Percentiles rank a stretch among this genome's conserved stretches.
Evolutionary conservation across 2,329 filamentous ascomycete species (phyloP).

Genomic region (Neurospora sp.): DNA sequence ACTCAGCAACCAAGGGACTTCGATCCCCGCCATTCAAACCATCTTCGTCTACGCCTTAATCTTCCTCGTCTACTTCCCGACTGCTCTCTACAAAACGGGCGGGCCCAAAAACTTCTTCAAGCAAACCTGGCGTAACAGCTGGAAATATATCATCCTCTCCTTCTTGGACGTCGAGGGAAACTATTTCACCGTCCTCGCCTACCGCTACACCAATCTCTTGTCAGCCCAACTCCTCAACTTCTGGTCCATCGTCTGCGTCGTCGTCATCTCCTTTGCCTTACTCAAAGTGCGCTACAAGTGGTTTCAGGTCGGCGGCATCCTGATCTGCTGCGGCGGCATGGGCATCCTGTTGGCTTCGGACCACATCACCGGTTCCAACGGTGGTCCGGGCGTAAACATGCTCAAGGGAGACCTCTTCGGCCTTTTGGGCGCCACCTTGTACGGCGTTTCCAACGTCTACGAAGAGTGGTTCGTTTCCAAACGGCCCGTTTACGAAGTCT

Average conservation of each 20-base stretch:
- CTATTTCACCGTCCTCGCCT: slow-evolving; percentile 94
- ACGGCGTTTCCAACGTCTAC: slow-evolving; percentile 81
- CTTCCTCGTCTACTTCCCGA: slow-evolving; percentile 68
- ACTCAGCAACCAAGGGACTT: slow-evolving; percentile 55
- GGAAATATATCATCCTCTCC: slow-evolving; percentile 87
- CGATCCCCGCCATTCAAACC: slow-evolving; percentile 89
- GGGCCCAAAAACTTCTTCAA: slow-evolving; percentile 60
- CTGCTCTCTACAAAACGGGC: slow-evolving; percentile 63
- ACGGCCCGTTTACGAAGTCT: slow-evolving; percentile 81
- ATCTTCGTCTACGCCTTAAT: slow-evolving; percentile 91
- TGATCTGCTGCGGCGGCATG: slow-evolving; percentile 84
- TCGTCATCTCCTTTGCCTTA: slow-evolving; percentile 71
- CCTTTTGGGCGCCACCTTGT: slow-evolving; percentile 78
- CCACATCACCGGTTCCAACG: slow-evolving; percentile 68
- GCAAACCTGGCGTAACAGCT: slow-evolving; percentile 61
- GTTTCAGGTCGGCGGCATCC: slow-evolving; percentile 75
- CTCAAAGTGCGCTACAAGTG: slow-evolving; percentile 83
- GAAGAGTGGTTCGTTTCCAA: slow-evolving; percentile 92
- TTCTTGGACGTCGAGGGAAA: slow-evolving; percentile 96
- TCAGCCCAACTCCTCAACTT: slow-evolving; percentile 96
- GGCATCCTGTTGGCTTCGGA: slow-evolving; percentile 80
- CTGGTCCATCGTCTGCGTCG: slow-evolving; percentile 93
- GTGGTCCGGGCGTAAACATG: slow-evolving; percentile 56
- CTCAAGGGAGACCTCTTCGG: slow-evolving; percentile 91
- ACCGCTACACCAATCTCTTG: slow-evolving; percentile 83